These are phyloP conservation scores for Penstemon eatonii DNA, from an alignment of 257 asterid species.

Conservation along the genomic window DNA sequence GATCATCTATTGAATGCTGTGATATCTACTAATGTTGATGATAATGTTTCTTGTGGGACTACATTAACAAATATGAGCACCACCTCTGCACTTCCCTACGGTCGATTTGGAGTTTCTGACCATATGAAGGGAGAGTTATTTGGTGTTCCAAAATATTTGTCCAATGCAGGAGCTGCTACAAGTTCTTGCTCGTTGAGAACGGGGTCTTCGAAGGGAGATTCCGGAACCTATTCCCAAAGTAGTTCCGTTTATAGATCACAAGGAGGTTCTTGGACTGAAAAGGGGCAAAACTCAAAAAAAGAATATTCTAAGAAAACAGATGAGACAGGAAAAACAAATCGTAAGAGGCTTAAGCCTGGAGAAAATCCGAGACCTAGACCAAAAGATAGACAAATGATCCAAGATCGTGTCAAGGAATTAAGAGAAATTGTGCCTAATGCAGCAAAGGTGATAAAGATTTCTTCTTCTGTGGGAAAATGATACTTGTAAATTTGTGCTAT, in stretches of 20 bases:
- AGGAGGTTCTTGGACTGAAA: slow-evolving; percentile 71
- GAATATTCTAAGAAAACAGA: slow-evolving; percentile 66
- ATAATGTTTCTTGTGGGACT: slow-evolving; percentile 54
- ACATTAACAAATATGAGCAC: slow-evolving; percentile 50
- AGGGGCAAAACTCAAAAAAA: slow-evolving; percentile 48
- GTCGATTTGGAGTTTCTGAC: slow-evolving; percentile 46
- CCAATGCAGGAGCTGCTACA: slow-evolving; percentile 39
- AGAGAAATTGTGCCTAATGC: slow-evolving; percentile 95
- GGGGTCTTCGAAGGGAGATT: slow-evolving; percentile 47
- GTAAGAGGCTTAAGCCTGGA: slow-evolving; percentile 87
- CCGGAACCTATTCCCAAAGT: slow-evolving; percentile 49
- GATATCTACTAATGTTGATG: slow-evolving; percentile 54
- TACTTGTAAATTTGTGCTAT: slow-evolving; percentile 4
- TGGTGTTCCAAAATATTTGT: slow-evolving; percentile 54
- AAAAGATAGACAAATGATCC: slow-evolving; percentile 96
- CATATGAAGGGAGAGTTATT: slow-evolving; percentile 54
- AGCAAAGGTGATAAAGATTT: slow-evolving; percentile 59
- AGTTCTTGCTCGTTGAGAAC: slow-evolving; percentile 49
- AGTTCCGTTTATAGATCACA: slow-evolving; percentile 72
- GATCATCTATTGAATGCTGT: slow-evolving; percentile 82
- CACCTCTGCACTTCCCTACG: slow-evolving; percentile 48
- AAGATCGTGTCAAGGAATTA: slow-evolving; percentile 91
- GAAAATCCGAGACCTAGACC: slow-evolving; percentile 95
- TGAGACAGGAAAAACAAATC: slow-evolving; percentile 58
- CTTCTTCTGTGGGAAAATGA: not conserved